Conservation (phyloP, 129 eudicot genomes). For the Flaveria linearis region DNA sequence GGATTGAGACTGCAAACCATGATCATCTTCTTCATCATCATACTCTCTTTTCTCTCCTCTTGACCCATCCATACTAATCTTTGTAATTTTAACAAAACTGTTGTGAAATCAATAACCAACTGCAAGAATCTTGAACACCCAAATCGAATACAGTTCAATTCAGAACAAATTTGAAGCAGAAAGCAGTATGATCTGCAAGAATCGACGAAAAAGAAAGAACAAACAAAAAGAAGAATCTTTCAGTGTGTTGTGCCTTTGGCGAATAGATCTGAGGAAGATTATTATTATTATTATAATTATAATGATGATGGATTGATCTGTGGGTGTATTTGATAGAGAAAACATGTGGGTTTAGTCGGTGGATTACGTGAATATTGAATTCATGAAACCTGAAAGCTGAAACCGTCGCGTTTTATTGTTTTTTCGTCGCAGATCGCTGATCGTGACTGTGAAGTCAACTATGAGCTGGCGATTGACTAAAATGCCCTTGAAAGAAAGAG, state of each 20-base stretch:
- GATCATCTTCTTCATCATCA: slow-evolving; percentile 39
- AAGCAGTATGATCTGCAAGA: slow-evolving; percentile 15
- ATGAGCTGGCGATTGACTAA: slow-evolving; percentile 14
- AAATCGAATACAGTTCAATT: slow-evolving; percentile 18
- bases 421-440: not conserved
- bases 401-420: slow-evolving; percentile 1
- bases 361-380: slow-evolving; percentile 35
- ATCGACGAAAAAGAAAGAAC: slow-evolving; percentile 15
- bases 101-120: not conserved
- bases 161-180: not conserved
- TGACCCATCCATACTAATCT: slow-evolving; percentile 46
- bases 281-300: slow-evolving; percentile 17
- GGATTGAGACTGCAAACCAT: slow-evolving; percentile 30
- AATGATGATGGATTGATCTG: not conserved
- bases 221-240: slow-evolving; percentile 26
- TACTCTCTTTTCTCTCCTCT: slow-evolving; percentile 49
- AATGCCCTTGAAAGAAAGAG: slow-evolving; percentile 2
- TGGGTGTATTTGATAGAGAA: slow-evolving; percentile 20
- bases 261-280: slow-evolving; percentile 29
- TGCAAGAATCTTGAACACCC: slow-evolving; percentile 27
- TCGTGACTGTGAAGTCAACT: slow-evolving; percentile 20
- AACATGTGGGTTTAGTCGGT: slow-evolving; percentile 39
- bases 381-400: slow-evolving; percentile 21
- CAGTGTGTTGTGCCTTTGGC: not conserved
- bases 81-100: slow-evolving; percentile 20